phyloP scores from a whole-genome alignment of 139 green algal genomes.

The Astrephomene gubernaculifera region DNA sequence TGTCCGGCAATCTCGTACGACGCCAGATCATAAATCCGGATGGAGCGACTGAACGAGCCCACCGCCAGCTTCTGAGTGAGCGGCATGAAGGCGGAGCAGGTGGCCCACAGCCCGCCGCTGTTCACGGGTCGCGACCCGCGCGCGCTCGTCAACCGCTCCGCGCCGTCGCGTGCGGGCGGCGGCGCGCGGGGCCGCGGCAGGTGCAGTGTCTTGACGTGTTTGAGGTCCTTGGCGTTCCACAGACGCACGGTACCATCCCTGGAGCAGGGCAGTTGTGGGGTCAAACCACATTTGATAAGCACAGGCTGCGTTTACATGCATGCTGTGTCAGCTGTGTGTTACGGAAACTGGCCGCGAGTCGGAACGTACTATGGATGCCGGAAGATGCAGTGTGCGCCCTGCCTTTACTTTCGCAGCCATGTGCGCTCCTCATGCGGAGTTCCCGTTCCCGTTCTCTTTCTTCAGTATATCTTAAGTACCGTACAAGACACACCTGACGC shows the following conservation, averaged over 20 bases:
- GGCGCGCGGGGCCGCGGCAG: not conserved
- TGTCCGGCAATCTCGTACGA: slow-evolving; percentile 56
- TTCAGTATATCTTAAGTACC: too few relatives aligned
- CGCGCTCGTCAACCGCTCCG: not conserved
- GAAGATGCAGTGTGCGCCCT: too few relatives aligned
- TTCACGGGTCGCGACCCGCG: slow-evolving; percentile 2
- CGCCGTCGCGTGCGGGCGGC: not conserved
- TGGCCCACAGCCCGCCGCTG: slow-evolving; percentile 58
- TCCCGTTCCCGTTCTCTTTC: too few relatives aligned
- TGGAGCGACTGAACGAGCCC: slow-evolving; percentile 60
- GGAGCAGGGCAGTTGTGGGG: not conserved
- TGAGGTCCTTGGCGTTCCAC: slow-evolving; percentile 71
- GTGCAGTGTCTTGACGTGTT: slow-evolving; percentile 50
- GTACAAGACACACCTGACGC: too few relatives aligned
- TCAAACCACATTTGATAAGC: too few relatives aligned
- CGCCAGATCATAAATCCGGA: slow-evolving; percentile 73
- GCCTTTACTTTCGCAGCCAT: too few relatives aligned
- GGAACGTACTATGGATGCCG: too few relatives aligned
- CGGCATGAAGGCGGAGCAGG: slow-evolving; percentile 59
- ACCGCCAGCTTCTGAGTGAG: slow-evolving; percentile 65
- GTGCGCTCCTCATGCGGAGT: too few relatives aligned
- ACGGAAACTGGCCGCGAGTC: too few relatives aligned
- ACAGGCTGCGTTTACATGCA: too few relatives aligned
- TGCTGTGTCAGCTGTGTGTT: too few relatives aligned
- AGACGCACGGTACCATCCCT: slow-evolving; percentile 68